Conservation (phyloP, 2,329 filamentous ascomycete species). For the Pochonia chlamydosporia region DNA sequence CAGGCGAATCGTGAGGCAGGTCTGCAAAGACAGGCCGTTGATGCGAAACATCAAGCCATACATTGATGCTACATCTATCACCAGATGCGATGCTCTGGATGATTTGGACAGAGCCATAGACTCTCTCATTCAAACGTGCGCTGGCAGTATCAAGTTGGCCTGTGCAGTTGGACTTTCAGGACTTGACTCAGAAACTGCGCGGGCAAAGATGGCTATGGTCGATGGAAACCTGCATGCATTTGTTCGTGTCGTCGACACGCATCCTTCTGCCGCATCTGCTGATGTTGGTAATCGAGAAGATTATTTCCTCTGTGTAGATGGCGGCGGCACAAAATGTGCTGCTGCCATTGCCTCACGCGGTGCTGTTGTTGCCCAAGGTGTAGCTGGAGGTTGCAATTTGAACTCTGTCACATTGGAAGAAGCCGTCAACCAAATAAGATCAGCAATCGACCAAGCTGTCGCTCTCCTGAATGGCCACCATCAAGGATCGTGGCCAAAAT, state of each 20-base stretch:
- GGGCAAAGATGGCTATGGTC: slow-evolving; percentile 8
- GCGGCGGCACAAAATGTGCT: slow-evolving; percentile 35
- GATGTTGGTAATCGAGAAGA: neutral
- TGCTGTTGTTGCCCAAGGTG: slow-evolving; percentile 21
- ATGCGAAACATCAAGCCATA: slow-evolving; percentile 13
- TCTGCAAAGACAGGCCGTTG: neutral
- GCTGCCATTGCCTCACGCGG: slow-evolving; percentile 22
- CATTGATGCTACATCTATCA: neutral
- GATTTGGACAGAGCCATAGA: slow-evolving; percentile 13
- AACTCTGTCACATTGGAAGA: slow-evolving; percentile 21
- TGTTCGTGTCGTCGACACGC: neutral
- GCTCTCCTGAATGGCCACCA: neutral
- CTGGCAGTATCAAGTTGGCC: slow-evolving; percentile 7
- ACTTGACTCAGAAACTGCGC: slow-evolving; percentile 13
- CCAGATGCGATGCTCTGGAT: slow-evolving; percentile 4
- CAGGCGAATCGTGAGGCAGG: slow-evolving; percentile 8
- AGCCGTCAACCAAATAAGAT: neutral
- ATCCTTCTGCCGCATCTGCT: no score
- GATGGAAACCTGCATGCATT: slow-evolving; percentile 11
- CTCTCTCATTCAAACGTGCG: slow-evolving; percentile 8
- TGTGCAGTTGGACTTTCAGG: neutral
- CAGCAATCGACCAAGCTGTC: slow-evolving; percentile 1
- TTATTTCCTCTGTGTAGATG: slow-evolving; percentile 31
- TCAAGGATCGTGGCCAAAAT: slow-evolving; percentile 1
- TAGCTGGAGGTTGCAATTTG: slow-evolving; percentile 28